Evolutionary conservation across 192 early-diverging fungal genomes (phyloP).

Genomic region (Allomyces arbusculus): DNA sequence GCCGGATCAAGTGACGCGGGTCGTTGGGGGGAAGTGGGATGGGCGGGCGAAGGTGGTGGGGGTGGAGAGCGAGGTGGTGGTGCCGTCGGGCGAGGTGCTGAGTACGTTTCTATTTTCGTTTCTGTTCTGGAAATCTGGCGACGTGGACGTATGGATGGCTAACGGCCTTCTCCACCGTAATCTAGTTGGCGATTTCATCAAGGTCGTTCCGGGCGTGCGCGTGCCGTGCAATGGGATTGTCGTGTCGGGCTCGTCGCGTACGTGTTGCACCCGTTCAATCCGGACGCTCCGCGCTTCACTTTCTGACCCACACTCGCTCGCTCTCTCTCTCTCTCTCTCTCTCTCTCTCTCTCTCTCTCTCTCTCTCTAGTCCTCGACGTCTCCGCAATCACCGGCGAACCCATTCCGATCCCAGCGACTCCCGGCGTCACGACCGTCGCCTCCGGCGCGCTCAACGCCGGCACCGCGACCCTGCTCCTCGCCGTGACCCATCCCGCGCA

Average conservation of each 20-base stretch:
- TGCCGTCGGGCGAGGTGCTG: not conserved
- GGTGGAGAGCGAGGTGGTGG: not conserved
- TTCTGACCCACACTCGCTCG: no score
- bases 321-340: no score
- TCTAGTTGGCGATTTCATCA: conserved; percentile 58
- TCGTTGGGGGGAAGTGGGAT: conserved; percentile 12
- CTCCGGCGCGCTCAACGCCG: conserved; percentile 47
- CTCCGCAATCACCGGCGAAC: conserved; percentile 66
- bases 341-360: no score
- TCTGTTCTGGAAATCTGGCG: no score
- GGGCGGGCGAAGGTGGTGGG: not conserved
- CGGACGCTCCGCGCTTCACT: not conserved
- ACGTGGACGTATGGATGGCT: no score
- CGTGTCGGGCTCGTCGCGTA: conserved; percentile 3
- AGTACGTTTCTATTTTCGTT: not conserved
- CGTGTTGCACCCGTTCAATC: not conserved
- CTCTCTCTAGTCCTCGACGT: conserved; percentile 30
- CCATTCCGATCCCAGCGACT: conserved; percentile 37
- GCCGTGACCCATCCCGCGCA: conserved; percentile 38
- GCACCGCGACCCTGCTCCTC: conserved; percentile 29
- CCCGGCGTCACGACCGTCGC: conserved; percentile 21
- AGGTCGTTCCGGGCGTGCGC: conserved; percentile 39
- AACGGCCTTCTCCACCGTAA: conserved; percentile 9
- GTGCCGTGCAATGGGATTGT: conserved; percentile 55
- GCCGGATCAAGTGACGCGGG: conserved; percentile 44